Conservation (phyloP, 768 basidiomycete species). For the Rhodocollybia butyracea region DNA sequence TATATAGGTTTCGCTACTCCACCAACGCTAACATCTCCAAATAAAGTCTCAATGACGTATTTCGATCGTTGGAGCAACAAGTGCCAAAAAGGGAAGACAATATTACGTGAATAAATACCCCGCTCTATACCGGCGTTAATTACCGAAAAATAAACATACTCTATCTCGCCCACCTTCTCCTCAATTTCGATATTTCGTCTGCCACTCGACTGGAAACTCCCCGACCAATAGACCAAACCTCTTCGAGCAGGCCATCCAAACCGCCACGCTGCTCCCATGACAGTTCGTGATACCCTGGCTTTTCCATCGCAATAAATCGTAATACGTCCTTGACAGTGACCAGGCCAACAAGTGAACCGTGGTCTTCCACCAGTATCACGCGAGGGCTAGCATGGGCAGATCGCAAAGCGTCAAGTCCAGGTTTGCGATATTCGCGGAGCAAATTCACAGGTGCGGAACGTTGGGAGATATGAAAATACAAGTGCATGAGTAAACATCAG, state of each 20-base stretch:
- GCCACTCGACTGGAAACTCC: constrained; percentile 18
- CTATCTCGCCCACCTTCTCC: not conserved
- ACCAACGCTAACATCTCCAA: not conserved
- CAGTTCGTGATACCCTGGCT: constrained; percentile 41
- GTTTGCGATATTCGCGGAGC: not conserved
- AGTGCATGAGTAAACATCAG: not conserved
- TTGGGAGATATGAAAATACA: not conserved
- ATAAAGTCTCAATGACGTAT: constrained; percentile 3
- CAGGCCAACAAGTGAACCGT: constrained; percentile 78
- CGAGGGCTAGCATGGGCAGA: constrained; percentile 63
- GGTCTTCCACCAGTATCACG: constrained; percentile 91
- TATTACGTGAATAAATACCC: constrained; percentile 1
- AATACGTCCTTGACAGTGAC: constrained; percentile 97
- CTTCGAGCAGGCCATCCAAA: constrained; percentile 61
- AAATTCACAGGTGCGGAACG: not conserved
- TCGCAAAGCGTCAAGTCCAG: not conserved
- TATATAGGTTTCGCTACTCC: not conserved
- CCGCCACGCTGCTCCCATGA: constrained; percentile 64
- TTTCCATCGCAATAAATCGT: constrained; percentile 71
- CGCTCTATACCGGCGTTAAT: not conserved
- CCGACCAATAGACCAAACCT: constrained; percentile 54
- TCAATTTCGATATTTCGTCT: constrained; percentile 11
- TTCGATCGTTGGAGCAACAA: not conserved
- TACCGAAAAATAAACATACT: constrained; percentile 26
- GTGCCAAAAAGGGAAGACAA: constrained; percentile 2